Conservation (phyloP, 2,329 filamentous ascomycete genomes). For the Pseudocercospora musae region DNA sequence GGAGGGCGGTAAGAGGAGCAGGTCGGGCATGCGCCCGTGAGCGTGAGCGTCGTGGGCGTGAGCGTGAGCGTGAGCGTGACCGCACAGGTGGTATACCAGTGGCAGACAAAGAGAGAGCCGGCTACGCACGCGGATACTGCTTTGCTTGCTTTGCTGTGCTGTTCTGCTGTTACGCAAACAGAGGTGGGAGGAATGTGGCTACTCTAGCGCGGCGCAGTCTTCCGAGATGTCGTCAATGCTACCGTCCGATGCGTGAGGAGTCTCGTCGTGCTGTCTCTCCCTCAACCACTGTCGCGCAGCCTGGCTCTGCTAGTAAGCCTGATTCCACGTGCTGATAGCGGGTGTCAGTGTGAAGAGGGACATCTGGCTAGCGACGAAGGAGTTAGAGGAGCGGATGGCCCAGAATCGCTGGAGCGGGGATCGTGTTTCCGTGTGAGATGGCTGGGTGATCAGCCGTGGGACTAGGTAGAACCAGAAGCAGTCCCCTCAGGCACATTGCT, state of each 20-base stretch:
- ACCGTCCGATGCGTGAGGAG: background rate
- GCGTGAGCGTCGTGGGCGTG: no score
- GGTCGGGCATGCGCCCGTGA: no score
- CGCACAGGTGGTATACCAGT: background rate
- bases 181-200: constrained; percentile 7
- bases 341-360: background rate
- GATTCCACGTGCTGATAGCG: background rate
- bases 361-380: constrained; percentile 1
- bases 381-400: no score
- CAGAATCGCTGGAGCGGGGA: constrained; percentile 1
- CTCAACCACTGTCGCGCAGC: background rate
- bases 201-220: background rate
- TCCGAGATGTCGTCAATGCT: constrained; percentile 8
- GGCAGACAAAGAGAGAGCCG: constrained; percentile 3
- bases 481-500: background rate
- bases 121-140: background rate
- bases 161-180: constrained; percentile 9
- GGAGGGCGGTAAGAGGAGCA: background rate
- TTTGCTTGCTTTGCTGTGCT: background rate
- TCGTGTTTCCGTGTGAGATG: constrained; percentile 2
- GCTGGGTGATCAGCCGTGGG: background rate
- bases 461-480: background rate
- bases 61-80: no score
- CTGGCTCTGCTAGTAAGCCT: constrained; percentile 4
- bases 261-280: background rate